Evolutionary conservation across 108 stramenopile species (phyloP).

Genomic region (Skeletonema tropicum): DNA sequence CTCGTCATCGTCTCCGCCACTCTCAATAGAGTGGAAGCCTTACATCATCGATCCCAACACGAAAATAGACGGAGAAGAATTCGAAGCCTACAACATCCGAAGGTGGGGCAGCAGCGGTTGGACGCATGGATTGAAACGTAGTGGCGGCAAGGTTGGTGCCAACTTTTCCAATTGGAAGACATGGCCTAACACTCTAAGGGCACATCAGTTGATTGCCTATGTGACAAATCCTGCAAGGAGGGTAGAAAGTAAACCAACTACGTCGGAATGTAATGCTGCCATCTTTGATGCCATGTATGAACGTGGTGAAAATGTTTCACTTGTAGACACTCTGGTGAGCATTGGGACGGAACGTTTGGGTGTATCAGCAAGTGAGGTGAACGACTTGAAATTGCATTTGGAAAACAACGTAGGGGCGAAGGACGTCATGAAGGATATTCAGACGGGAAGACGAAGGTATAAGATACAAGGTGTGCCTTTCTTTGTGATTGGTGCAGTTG

Average conservation of each 20-base stretch:
- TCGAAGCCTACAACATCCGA: slow-evolving; percentile 68
- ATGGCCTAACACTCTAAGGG: slow-evolving; percentile 79
- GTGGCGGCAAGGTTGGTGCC: slow-evolving; percentile 71
- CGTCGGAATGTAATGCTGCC: slow-evolving; percentile 51
- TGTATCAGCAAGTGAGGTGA: slow-evolving; percentile 28
- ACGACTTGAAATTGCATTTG: slow-evolving; percentile 46
- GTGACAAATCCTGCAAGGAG: slow-evolving; percentile 18
- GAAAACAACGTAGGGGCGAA: slow-evolving; percentile 47
- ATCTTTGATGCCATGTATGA: slow-evolving; percentile 78
- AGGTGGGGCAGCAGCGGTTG: slow-evolving; percentile 77
- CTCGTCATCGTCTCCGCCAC: slow-evolving; percentile 20
- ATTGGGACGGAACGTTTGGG: slow-evolving; percentile 44
- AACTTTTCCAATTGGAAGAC: slow-evolving; percentile 71
- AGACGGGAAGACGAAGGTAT: slow-evolving; percentile 51
- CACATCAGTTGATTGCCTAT: slow-evolving; percentile 66
- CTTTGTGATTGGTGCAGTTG: slow-evolving; percentile 54
- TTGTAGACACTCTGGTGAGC: slow-evolving; percentile 52
- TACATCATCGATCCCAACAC: slow-evolving; percentile 80
- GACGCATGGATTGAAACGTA: slow-evolving; percentile 59
- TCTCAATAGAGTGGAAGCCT: slow-evolving; percentile 73
- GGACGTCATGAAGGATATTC: slow-evolving; percentile 59
- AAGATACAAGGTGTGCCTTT: slow-evolving; percentile 64
- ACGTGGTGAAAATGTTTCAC: slow-evolving; percentile 61
- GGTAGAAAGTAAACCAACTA: slow-evolving; percentile 39
- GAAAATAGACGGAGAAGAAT: slow-evolving; percentile 62